These are phyloP conservation scores for Penstemon newberryi DNA, from an alignment of 257 asterid species.

Conservation along the genomic window DNA sequence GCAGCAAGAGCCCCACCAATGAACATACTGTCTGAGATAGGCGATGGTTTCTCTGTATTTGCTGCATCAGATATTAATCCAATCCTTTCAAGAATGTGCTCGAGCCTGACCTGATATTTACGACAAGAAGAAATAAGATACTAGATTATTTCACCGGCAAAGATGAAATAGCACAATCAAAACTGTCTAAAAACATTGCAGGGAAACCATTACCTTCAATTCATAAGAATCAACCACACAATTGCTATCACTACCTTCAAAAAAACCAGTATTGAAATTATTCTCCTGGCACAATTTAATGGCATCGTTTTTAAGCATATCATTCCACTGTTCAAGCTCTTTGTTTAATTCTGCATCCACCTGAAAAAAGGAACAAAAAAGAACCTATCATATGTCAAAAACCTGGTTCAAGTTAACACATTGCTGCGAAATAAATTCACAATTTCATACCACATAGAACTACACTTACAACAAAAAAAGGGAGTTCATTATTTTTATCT, in stretches of 20 bases:
- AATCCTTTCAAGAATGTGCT: constrained; percentile 92
- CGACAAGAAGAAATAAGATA: background rate
- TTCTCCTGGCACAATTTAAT: constrained; percentile 87
- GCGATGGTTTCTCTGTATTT: constrained; percentile 87
- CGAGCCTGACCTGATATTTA: constrained; percentile 85
- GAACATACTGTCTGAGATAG: constrained; percentile 54
- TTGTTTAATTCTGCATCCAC: constrained; percentile 78
- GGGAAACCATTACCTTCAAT: constrained; percentile 64
- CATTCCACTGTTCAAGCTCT: constrained; percentile 96
- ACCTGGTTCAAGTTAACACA: constrained; percentile 7
- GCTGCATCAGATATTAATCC: constrained; percentile 90
- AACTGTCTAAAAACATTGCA: background rate
- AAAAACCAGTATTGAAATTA: constrained; percentile 85
- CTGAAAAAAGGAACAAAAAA: constrained; percentile 46
- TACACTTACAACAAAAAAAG: background rate
- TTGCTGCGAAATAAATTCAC: background rate
- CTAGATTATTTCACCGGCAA: constrained; percentile 5
- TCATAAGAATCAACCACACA: constrained; percentile 93
- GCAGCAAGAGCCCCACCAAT: constrained; percentile 98
- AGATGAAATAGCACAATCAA: constrained; percentile 13
- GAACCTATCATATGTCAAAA: constrained; percentile 12
- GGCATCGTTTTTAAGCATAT: constrained; percentile 79
- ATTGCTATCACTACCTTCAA: constrained; percentile 88
- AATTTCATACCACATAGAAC: constrained; percentile 3
- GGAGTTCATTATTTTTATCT: background rate